phyloP scores from a whole-genome alignment of 805 yeast genomes.

The Myxozyma udenii region DNA sequence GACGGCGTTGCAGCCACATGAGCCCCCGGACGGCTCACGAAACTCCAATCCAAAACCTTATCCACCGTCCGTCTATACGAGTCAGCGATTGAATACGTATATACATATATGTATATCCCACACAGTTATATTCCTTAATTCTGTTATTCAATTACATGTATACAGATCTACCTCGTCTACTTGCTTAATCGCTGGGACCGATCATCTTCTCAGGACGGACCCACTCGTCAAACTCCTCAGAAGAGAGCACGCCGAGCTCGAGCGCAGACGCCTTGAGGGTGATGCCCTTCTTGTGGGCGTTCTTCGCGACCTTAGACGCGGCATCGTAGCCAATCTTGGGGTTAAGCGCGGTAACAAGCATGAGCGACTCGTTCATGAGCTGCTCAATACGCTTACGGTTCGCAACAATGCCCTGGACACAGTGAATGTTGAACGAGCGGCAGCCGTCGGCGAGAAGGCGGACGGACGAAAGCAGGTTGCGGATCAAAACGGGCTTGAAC shows the following conservation, averaged over 20 bases:
- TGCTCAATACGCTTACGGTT: slow-evolving; percentile 83
- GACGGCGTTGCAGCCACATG: too few species aligned
- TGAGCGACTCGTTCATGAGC: slow-evolving; percentile 86
- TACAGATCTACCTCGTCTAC: too few species aligned
- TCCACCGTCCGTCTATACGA: too few species aligned
- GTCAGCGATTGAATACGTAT: too few species aligned
- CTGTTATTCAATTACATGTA: too few species aligned
- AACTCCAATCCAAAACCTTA: too few species aligned
- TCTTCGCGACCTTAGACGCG: slow-evolving; percentile 97
- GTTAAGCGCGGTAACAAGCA: slow-evolving; percentile 97
- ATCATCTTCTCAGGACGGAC: slow-evolving; percentile 98
- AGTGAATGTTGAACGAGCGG: slow-evolving; percentile 85
- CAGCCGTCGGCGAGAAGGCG: slow-evolving; percentile 87
- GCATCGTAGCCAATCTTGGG: slow-evolving; percentile 98
- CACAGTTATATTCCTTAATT: too few species aligned
- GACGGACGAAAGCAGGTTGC: slow-evolving; percentile 82
- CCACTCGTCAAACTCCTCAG: slow-evolving; percentile 91
- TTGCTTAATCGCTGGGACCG: slow-evolving; percentile 59
- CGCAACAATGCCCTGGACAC: slow-evolving; percentile 92
- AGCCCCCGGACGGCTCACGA: too few species aligned
- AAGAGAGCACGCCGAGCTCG: slow-evolving; percentile 79
- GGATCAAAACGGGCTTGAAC: slow-evolving; percentile 93
- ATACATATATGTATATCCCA: background rate
- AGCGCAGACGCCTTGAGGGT: slow-evolving; percentile 93
- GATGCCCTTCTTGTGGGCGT: slow-evolving; percentile 96